Evolutionary conservation across 2,329 filamentous ascomycete genomes (phyloP).

Genomic region (Diaporthe sp.): DNA sequence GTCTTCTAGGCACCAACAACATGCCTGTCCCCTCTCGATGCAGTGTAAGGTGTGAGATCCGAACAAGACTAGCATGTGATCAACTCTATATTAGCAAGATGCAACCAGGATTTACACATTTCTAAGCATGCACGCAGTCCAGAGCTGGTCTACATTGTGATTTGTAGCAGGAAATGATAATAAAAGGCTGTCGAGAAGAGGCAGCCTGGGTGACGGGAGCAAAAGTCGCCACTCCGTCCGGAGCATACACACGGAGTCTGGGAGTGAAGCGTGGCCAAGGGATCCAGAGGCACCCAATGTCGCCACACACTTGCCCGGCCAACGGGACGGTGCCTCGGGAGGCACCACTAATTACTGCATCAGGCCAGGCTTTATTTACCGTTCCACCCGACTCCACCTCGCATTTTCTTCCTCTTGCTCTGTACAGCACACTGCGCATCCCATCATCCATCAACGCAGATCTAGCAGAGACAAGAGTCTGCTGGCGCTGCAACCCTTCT

Average conservation of each 20-base stretch:
- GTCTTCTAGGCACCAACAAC: constrained; percentile 18
- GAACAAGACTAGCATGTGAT: too few relatives aligned
- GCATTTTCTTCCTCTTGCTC: constrained; percentile 4
- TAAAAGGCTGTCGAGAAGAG: not conserved
- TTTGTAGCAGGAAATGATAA: not conserved
- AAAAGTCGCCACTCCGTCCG: not conserved
- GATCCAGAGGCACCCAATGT: not conserved
- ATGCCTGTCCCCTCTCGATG: not conserved
- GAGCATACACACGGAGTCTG: not conserved
- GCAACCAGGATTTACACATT: too few relatives aligned
- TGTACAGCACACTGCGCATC: not conserved
- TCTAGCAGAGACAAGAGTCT: not conserved
- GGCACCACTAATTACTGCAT: constrained; percentile 25
- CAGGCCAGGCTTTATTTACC: constrained; percentile 25
- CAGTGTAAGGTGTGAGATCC: too few relatives aligned
- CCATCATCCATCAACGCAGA: not conserved
- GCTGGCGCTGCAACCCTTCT: not conserved
- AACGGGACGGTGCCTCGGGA: not conserved
- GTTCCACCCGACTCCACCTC: constrained; percentile 14
- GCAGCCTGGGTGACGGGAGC: constrained; percentile 1
- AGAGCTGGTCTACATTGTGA: not conserved
- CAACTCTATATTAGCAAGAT: not conserved
- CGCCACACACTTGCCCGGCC: too few relatives aligned
- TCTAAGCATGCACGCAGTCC: too few relatives aligned
- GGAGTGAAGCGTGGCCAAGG: not conserved